Evolutionary conservation across 306 rosid genomes (phyloP).

Genomic region (Rubus idaeus): DNA sequence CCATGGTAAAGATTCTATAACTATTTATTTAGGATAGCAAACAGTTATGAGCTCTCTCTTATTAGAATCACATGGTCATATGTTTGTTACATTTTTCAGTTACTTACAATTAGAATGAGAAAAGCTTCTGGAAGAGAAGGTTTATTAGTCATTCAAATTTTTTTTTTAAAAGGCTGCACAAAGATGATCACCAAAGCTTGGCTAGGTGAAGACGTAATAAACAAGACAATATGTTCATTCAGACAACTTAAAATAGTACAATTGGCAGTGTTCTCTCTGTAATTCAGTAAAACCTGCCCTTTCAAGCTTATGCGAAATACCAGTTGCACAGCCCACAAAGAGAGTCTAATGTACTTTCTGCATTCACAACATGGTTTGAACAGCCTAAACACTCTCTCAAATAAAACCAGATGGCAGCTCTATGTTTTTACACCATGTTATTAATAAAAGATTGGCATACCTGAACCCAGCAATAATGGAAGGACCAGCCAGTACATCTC

Average conservation of each 20-base stretch:
- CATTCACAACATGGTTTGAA: constrained; percentile 2
- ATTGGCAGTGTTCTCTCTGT: background rate
- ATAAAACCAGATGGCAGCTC: background rate
- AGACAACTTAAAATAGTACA: background rate
- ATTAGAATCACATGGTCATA: background rate
- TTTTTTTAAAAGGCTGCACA: no score
- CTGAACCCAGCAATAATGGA: constrained; percentile 64
- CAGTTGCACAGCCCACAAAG: background rate
- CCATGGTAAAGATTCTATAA: background rate
- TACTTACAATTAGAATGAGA: background rate
- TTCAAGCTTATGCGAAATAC: background rate
- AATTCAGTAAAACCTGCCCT: background rate
- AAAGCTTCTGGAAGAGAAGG: background rate
- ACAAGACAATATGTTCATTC: background rate
- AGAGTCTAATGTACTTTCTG: background rate
- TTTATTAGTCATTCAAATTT: background rate
- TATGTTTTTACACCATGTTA: constrained; percentile 19
- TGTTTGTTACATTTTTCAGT: background rate
- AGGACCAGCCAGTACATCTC: constrained; percentile 73
- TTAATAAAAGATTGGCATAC: constrained; percentile 37
- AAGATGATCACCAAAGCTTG: background rate
- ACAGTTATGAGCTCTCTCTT: background rate
- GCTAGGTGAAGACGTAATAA: background rate
- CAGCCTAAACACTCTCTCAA: background rate
- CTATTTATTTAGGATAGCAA: background rate